Percentiles rank a stretch among this genome's conserved stretches.
Conservation (phyloP, 768 basidiomycete species). For the Lentinula aciculospora region DNA sequence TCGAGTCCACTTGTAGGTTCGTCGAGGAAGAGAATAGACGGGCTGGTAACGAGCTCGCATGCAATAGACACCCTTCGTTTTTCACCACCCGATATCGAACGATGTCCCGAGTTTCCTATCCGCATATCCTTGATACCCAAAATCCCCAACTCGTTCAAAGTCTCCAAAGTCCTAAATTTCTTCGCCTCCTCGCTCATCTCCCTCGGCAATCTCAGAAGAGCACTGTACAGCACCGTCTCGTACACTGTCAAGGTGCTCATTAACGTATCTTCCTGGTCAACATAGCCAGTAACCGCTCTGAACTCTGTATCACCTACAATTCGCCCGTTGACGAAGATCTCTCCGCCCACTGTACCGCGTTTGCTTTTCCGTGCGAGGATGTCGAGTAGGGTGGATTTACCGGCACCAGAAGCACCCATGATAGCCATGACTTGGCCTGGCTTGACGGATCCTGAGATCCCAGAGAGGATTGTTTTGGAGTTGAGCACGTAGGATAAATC, state of each 20-base stretch:
- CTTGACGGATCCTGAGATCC: constrained; percentile 76
- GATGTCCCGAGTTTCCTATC: constrained; percentile 82
- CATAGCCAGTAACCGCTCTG: constrained; percentile 86
- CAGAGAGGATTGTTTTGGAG: constrained; percentile 65
- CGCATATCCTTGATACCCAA: constrained; percentile 83
- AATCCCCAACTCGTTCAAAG: constrained; percentile 94
- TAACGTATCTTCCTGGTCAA: constrained; percentile 97
- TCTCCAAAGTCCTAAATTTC: constrained; percentile 89
- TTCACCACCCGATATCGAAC: constrained; percentile 96
- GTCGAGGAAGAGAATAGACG: constrained; percentile 93
- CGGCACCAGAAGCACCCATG: constrained; percentile 96
- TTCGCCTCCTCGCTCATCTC: constrained; percentile 98
- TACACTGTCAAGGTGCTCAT: constrained; percentile 98
- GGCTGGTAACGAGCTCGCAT: constrained; percentile 95
- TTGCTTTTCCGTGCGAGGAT: constrained; percentile 91
- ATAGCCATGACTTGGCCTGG: constrained; percentile 92
- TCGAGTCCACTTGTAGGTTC: constrained; percentile 97
- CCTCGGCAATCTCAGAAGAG: constrained; percentile 80
- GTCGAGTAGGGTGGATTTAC: constrained; percentile 94
- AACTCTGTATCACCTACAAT: constrained; percentile 70
- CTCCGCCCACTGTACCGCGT: constrained; percentile 68
- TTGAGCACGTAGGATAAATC: constrained; percentile 75
- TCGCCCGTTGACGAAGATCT: constrained; percentile 82
- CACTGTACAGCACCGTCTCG: constrained; percentile 94
- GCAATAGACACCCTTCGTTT: constrained; percentile 96